A percentile compares a stretch with the other conserved stretches of the same genome.
These are phyloP conservation scores for Exophiala sp. DNA, from an alignment of 2,329 filamentous ascomycete species.

Conservation along the genomic window DNA sequence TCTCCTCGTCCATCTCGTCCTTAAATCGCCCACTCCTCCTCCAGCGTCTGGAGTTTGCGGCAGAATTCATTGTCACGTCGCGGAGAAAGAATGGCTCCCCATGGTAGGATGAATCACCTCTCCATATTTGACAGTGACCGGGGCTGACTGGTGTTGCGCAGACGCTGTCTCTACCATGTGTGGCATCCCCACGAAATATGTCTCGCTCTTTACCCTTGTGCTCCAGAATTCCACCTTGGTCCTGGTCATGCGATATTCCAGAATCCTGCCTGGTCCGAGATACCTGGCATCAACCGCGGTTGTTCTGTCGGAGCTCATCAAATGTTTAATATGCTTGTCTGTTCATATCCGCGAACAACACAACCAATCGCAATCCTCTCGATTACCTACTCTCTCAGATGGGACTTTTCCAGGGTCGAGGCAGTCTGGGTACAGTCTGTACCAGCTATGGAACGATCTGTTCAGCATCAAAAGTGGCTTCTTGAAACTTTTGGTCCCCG, in stretches of 20 bases:
- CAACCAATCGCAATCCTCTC: slow-evolving; percentile 9
- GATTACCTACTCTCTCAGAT: slow-evolving; percentile 13
- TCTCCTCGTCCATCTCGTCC: too few relatives aligned
- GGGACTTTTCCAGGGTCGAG: slow-evolving; percentile 29
- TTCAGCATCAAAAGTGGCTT: slow-evolving; percentile 79
- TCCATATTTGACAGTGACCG: too few relatives aligned
- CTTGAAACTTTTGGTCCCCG: slow-evolving; percentile 78
- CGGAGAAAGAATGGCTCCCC: too few relatives aligned
- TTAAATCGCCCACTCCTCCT: neutral
- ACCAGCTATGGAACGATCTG: slow-evolving; percentile 70
- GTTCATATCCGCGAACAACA: slow-evolving; percentile 70
- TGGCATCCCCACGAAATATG: slow-evolving; percentile 26
- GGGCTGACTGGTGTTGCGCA: slow-evolving; percentile 1
- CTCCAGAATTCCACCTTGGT: slow-evolving; percentile 27
- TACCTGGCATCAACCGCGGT: slow-evolving; percentile 93
- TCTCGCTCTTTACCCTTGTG: slow-evolving; percentile 24
- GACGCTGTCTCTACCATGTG: slow-evolving; percentile 18
- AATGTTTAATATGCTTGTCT: slow-evolving; percentile 75
- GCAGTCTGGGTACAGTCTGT: slow-evolving; percentile 61
- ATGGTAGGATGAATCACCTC: neutral
- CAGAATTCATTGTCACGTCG: too few relatives aligned
- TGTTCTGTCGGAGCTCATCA: slow-evolving; percentile 86
- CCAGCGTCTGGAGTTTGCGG: too few relatives aligned
- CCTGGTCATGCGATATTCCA: slow-evolving; percentile 69
- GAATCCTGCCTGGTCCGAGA: slow-evolving; percentile 84